Percentiles rank a stretch among this genome's conserved stretches.
These are phyloP conservation scores for Mayamaea pseudoterrestris DNA, from an alignment of 108 stramenopile genomes.

Conservation along the genomic window DNA sequence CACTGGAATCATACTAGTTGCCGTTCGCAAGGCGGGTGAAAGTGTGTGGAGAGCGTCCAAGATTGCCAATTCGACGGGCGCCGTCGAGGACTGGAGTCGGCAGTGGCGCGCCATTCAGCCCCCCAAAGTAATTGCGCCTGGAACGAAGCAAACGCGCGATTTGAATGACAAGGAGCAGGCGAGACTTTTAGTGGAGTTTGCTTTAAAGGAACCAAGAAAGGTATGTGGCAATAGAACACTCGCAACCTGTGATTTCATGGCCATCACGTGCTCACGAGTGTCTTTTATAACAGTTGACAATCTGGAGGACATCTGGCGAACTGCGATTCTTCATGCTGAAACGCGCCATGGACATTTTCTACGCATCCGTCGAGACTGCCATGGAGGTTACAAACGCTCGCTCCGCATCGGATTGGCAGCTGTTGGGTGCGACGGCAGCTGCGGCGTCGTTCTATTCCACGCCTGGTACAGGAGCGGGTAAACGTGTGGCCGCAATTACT, in stretches of 20 bases:
- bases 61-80: constrained; percentile 24
- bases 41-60: constrained; percentile 46
- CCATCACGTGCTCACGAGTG: not conserved
- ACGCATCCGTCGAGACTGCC: constrained; percentile 67
- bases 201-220: constrained; percentile 5
- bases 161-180: not conserved
- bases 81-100: constrained; percentile 44
- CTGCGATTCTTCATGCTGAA: constrained; percentile 62
- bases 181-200: constrained; percentile 21
- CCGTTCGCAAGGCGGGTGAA: constrained; percentile 13
- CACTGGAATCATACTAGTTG: no score
- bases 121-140: not conserved
- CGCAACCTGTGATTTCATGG: not conserved
- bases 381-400: constrained; percentile 35
- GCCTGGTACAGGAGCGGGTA: constrained; percentile 35
- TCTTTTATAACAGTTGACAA: constrained; percentile 14
- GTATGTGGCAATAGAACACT: not conserved
- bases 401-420: constrained; percentile 15
- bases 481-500: constrained; percentile 30
- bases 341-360: constrained; percentile 54
- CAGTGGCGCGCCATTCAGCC: constrained; percentile 24
- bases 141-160: not conserved
- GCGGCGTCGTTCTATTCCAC: constrained; percentile 71
- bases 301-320: constrained; percentile 68
- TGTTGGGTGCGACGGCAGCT: constrained; percentile 37